Conservation (phyloP, 768 basidiomycete species). For the Trametopsis cervina region DNA sequence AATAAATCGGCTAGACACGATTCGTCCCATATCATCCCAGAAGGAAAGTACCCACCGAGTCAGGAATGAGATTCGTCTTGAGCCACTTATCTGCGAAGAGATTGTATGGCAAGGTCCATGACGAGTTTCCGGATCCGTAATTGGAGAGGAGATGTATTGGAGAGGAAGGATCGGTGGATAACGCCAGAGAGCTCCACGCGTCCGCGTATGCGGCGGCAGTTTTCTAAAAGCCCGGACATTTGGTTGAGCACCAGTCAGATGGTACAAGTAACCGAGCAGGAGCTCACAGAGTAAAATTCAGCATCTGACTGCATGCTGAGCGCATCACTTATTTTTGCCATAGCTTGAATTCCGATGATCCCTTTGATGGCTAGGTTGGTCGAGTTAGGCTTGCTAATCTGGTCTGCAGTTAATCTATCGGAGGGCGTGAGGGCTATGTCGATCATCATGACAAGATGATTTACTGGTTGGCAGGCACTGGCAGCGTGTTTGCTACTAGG, state of each 20-base stretch:
- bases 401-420: slow-evolving; percentile 12
- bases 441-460: neutral
- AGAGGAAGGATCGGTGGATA: neutral
- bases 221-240: neutral
- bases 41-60: no score
- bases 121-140: neutral
- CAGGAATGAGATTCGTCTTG: neutral
- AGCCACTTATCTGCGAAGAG: slow-evolving; percentile 7
- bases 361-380: slow-evolving; percentile 71
- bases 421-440: neutral
- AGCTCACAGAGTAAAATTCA: slow-evolving; percentile 20
- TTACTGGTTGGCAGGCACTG: slow-evolving; percentile 4
- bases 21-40: no score
- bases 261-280: no score
- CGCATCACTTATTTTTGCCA: slow-evolving; percentile 44
- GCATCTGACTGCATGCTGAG: slow-evolving; percentile 16
- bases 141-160: neutral
- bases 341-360: slow-evolving; percentile 57
- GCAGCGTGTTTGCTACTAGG: slow-evolving; percentile 15
- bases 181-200: neutral
- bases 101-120: slow-evolving; percentile 6
- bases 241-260: no score
- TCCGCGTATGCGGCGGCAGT: neutral
- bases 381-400: slow-evolving; percentile 37
- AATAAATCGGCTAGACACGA: no score